Evolutionary conservation across 192 early-diverging fungal species (phyloP).

Genomic region (Rhizophagus sp.): DNA sequence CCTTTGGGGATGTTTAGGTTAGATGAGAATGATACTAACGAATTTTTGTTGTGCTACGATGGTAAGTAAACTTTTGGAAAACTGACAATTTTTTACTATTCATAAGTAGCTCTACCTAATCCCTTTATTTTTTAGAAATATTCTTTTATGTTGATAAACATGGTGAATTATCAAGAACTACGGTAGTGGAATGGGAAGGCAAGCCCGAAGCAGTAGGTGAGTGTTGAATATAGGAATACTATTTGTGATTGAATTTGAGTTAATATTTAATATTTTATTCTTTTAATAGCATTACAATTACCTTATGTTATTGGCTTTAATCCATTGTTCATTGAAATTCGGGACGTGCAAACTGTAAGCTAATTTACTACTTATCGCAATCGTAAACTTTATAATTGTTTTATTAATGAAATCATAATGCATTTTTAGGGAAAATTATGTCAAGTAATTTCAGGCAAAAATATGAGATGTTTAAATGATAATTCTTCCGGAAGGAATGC

Average conservation of each 20-base stretch:
- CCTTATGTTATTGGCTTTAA: conserved; percentile 94
- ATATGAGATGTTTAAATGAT: conserved; percentile 62
- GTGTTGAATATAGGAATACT: background rate
- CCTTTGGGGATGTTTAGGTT: conserved; percentile 85
- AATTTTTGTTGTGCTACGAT: conserved; percentile 91
- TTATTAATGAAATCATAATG: background rate
- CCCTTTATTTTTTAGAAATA: conserved; percentile 59
- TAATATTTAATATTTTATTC: no score
- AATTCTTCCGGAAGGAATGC: conserved; percentile 39
- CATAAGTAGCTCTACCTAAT: background rate
- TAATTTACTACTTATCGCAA: background rate
- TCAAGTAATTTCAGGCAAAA: conserved; percentile 55
- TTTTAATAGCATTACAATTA: conserved; percentile 56
- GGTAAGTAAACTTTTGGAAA: conserved; percentile 47
- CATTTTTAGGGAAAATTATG: conserved; percentile 46
- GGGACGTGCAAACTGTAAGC: conserved; percentile 69
- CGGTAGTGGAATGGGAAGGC: conserved; percentile 88
- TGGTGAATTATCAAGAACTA: conserved; percentile 73
- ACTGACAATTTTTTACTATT: background rate
- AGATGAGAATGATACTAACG: conserved; percentile 48
- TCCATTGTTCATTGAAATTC: conserved; percentile 85
- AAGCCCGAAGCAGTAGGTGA: conserved; percentile 50
- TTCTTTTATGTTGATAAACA: conserved; percentile 91
- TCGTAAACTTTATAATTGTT: no score
- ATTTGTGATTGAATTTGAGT: no score